Percentiles rank a stretch among this genome's conserved stretches.
phyloP scores from a whole-genome alignment of 495 filamentous ascomycete genomes.

The Penicillium alfredii region DNA sequence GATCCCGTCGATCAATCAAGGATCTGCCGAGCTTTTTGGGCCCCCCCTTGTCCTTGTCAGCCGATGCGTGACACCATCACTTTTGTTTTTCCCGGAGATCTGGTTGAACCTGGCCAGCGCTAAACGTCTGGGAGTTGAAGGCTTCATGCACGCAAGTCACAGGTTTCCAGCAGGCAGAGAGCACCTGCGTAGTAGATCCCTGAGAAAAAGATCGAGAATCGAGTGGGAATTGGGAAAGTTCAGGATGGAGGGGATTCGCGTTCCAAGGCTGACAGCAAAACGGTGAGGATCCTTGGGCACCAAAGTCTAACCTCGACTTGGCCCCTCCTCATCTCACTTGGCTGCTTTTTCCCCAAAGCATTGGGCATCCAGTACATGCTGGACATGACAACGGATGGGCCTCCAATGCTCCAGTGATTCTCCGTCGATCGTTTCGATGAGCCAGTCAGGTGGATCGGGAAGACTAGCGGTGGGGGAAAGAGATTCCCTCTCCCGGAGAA shows the following conservation, averaged over 20 bases:
- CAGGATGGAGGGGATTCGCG: too few species aligned
- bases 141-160: slow-evolving; percentile 27
- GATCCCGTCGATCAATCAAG: slow-evolving; percentile 41
- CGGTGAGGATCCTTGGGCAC: slow-evolving; percentile 5
- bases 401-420: slow-evolving; percentile 9
- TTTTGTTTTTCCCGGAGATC: slow-evolving; percentile 8
- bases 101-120: slow-evolving; percentile 21
- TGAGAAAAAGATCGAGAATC: too few species aligned
- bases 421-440: slow-evolving; percentile 8
- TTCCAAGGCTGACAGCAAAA: slow-evolving; percentile 18
- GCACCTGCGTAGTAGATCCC: too few species aligned
- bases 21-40: slow-evolving; percentile 32
- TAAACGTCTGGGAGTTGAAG: slow-evolving; percentile 19
- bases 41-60: too few species aligned
- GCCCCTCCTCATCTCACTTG: too few species aligned
- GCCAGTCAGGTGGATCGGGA: slow-evolving; percentile 8
- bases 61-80: slow-evolving; percentile 8
- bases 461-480: slow-evolving; percentile 4
- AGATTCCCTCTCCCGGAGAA: neutral
- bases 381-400: too few species aligned
- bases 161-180: slow-evolving; percentile 8
- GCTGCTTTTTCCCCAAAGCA: too few species aligned
- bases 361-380: too few species aligned
- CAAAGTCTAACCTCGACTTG: slow-evolving; percentile 14
- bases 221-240: neutral